Conservation (phyloP, 2,329 filamentous ascomycete species). For the Chrysosphaeria jannelii region DNA sequence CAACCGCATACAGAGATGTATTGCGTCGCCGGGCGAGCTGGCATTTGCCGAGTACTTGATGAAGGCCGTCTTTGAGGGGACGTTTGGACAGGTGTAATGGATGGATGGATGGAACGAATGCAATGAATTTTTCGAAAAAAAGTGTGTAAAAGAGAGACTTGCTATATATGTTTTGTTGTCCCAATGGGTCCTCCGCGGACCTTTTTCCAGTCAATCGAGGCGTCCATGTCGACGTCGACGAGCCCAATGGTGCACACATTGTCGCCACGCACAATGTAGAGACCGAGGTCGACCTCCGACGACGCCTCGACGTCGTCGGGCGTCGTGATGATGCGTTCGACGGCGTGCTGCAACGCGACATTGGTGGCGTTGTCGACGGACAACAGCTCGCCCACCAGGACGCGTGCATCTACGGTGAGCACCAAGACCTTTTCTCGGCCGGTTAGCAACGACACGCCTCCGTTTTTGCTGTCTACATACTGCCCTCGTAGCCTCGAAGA, state of each 20-base stretch:
- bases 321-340: constrained; percentile 73
- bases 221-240: constrained; percentile 69
- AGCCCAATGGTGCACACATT: constrained; percentile 77
- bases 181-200: constrained; percentile 66
- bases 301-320: constrained; percentile 59
- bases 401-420: constrained; percentile 76
- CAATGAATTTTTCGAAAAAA: neutral
- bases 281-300: constrained; percentile 49
- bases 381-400: constrained; percentile 51
- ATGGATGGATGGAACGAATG: neutral
- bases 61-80: constrained; percentile 28
- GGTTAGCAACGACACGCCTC: constrained; percentile 1
- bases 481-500: constrained; percentile 8
- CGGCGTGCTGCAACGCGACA: constrained; percentile 49
- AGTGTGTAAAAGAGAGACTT: neutral
- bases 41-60: constrained; percentile 35
- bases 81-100: neutral
- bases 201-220: constrained; percentile 73
- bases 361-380: constrained; percentile 84
- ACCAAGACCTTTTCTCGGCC: constrained; percentile 61
- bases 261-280: constrained; percentile 82
- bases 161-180: constrained; percentile 43
- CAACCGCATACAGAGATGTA: constrained; percentile 52
- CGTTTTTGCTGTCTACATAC: constrained; percentile 6
- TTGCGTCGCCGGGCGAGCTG: constrained; percentile 34